These are phyloP conservation scores for Sclerotinia minor DNA, from an alignment of 2,329 filamentous ascomycete genomes.

Conservation along the genomic window DNA sequence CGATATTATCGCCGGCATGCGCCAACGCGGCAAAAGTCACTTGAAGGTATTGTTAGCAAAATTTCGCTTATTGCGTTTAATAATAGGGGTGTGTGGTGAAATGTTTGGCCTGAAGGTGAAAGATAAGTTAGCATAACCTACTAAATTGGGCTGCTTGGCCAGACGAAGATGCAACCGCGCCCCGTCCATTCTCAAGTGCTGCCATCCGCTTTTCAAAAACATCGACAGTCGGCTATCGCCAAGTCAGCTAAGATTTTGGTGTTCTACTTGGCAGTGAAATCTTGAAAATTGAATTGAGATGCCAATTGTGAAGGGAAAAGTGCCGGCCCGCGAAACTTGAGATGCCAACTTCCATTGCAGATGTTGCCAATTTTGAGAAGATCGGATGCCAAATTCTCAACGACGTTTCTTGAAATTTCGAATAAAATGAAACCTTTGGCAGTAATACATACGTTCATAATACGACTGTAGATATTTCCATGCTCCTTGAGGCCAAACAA, in stretches of 20 bases:
- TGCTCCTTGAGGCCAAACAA: slow-evolving; percentile 96
- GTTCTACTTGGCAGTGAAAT: slow-evolving; percentile 18
- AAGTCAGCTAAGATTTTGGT: slow-evolving; percentile 21
- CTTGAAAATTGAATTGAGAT: slow-evolving; percentile 4
- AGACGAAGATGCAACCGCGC: slow-evolving; percentile 79
- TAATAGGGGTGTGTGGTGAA: neutral
- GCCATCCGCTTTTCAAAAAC: slow-evolving; percentile 96
- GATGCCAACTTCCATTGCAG: slow-evolving; percentile 11
- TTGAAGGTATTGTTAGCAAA: neutral
- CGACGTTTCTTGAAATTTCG: neutral
- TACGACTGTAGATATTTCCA: slow-evolving; percentile 93
- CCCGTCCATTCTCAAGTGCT: slow-evolving; percentile 88
- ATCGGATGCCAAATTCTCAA: slow-evolving; percentile 22
- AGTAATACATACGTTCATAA: slow-evolving; percentile 73
- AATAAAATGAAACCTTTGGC: neutral
- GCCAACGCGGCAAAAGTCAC: slow-evolving; percentile 74
- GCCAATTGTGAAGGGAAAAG: slow-evolving; percentile 3
- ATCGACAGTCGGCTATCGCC: slow-evolving; percentile 75
- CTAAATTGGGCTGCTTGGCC: slow-evolving; percentile 89
- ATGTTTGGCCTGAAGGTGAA: neutral
- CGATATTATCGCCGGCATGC: slow-evolving; percentile 86
- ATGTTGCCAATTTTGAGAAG: slow-evolving; percentile 16
- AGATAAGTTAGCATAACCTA: slow-evolving; percentile 1
- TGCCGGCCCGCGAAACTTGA: neutral
- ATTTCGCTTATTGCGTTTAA: neutral